Evolutionary conservation across 106 monocot genomes (phyloP), one percentile per base, ranked within the genome.

Genomic region (Posidonia australis): DNA sequence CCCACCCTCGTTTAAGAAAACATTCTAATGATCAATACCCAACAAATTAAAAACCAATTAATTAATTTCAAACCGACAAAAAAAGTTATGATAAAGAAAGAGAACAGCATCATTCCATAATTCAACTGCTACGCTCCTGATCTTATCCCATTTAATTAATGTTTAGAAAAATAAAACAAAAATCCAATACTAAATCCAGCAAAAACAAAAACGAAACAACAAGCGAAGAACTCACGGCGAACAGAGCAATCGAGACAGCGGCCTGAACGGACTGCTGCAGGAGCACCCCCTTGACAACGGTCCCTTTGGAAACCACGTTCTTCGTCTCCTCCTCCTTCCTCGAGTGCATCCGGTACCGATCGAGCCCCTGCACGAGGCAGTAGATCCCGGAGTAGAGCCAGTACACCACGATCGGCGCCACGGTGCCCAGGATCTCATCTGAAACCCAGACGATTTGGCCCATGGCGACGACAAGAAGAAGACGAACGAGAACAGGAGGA

Each of bases 331-430:
- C 83, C 32, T 91, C 92, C 53, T 23, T 72, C 62, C 70, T 79
- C 4, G 91, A 64, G 57, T 92, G 91, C 58, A 92, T 60, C 24
- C 86, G 46, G 49, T 79, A 86, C 5, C 74, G 27, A 4, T 83
- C 81, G 29, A 81, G 42, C 1, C 74, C 83, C 22, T 36, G 51
- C 22, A 86, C 30, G 36, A 79, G n/a, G 7, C 67, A 58, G 46
- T 92, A 90, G n/a, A 84, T 20, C 44, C 87, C 87, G 0, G 92
- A 92, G 65, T 87, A 87, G 17, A 82, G 29, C 92, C 84, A 92
- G 60, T 92, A 92, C 4, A 92, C 84, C 0, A 65, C 73, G 36
- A 92, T 76, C 14, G 92, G 87, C 57, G 77, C 79, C 21, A 92
- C 75, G 20, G 84, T 82, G 45, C 82, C 79, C 44, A 92, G 44